phyloP scores from a whole-genome alignment of 2,329 filamentous ascomycete genomes.

The Tothia fuscella region DNA sequence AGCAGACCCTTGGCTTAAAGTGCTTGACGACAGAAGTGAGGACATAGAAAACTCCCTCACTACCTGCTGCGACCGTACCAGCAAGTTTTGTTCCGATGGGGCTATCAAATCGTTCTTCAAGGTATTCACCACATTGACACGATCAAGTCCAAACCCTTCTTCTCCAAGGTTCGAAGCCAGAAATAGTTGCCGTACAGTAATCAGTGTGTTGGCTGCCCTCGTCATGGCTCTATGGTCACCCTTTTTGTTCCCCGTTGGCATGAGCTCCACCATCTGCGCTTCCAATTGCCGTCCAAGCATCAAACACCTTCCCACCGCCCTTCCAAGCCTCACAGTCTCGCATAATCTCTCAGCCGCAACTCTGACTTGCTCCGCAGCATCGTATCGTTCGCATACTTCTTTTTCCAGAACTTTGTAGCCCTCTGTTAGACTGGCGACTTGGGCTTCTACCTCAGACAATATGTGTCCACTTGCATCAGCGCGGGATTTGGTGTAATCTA shows the following conservation, averaged over 20 bases:
- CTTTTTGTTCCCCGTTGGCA: slow-evolving; percentile 29
- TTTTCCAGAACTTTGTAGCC: slow-evolving; percentile 77
- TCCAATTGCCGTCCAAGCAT: slow-evolving; percentile 78
- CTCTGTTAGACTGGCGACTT: slow-evolving; percentile 68
- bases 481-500: slow-evolving; percentile 65
- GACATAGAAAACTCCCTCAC: slow-evolving; percentile 75
- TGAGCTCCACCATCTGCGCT: slow-evolving; percentile 65
- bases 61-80: slow-evolving; percentile 62
- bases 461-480: slow-evolving; percentile 61
- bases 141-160: slow-evolving; percentile 65
- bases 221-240: slow-evolving; percentile 71
- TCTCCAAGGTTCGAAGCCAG: slow-evolving; percentile 54
- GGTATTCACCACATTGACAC: slow-evolving; percentile 58
- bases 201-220: slow-evolving; percentile 67
- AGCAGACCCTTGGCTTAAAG: slow-evolving; percentile 7
- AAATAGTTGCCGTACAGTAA: slow-evolving; percentile 64
- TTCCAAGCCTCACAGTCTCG: slow-evolving; percentile 64
- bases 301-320: slow-evolving; percentile 66
- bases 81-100: slow-evolving; percentile 63
- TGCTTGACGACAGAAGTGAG: slow-evolving; percentile 31
- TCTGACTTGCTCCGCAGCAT: slow-evolving; percentile 72
- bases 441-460: slow-evolving; percentile 63
- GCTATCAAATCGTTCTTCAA: slow-evolving; percentile 57
- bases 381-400: slow-evolving; percentile 76
- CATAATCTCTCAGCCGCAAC: slow-evolving; percentile 67